Evolutionary conservation across 345 rosid genomes (phyloP).

Genomic region (Bruguiera parviflora): DNA sequence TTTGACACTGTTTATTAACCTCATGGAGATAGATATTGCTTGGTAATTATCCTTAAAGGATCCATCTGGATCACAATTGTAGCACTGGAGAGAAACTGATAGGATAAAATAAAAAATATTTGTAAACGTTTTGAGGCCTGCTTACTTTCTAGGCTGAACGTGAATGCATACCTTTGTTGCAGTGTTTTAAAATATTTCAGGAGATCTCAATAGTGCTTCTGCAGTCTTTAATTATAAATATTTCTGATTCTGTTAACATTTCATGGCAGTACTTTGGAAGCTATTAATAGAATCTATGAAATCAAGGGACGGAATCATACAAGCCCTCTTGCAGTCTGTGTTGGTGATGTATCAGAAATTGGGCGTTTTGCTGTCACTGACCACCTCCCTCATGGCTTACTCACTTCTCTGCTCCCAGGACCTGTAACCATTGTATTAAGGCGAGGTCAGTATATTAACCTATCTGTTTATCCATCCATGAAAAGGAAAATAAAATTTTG

Average conservation of each 20-base stretch:
- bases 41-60: neutral
- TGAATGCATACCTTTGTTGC: neutral
- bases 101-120: neutral
- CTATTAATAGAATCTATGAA: conserved; percentile 74
- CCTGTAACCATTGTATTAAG: conserved; percentile 77
- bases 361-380: conserved; percentile 57
- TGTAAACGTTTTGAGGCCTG: neutral
- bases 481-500: neutral
- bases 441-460: conserved; percentile 51
- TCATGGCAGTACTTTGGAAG: conserved; percentile 57
- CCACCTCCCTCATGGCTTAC: conserved; percentile 77
- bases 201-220: neutral
- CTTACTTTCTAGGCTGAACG: neutral
- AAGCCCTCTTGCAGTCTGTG: conserved; percentile 82
- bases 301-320: conserved; percentile 85
- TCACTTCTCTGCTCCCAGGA: conserved; percentile 73
- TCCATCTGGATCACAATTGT: neutral
- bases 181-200: neutral
- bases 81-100: neutral
- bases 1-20: neutral
- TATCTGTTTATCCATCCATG: conserved; percentile 3
- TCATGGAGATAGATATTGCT: neutral
- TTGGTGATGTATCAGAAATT: conserved; percentile 82
- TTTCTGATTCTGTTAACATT: conserved; percentile 12
- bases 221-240: neutral